Conservation (phyloP, 192 early-diverging fungal genomes). For the Entophlyctis luteolus region DNA sequence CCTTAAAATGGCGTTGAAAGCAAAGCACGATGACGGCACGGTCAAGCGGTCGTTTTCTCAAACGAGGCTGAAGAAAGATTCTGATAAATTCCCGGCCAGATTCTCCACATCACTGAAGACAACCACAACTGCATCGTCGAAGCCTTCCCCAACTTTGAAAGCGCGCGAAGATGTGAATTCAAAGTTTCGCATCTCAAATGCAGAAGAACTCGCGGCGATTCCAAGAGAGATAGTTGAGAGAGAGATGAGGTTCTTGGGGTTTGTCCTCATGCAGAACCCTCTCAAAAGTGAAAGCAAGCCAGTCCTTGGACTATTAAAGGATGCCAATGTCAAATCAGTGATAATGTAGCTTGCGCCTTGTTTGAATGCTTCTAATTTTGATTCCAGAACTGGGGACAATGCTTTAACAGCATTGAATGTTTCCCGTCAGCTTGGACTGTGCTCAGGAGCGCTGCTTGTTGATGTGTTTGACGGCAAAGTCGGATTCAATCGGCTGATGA, state of each 20-base stretch:
- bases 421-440: constrained; percentile 60
- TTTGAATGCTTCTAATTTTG: not conserved
- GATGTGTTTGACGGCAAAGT: constrained; percentile 47
- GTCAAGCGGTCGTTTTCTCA: not conserved
- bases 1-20: not conserved
- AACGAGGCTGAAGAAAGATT: not conserved
- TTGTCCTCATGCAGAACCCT: constrained; percentile 74
- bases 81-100: not conserved
- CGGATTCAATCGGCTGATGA: constrained; percentile 19
- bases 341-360: constrained; percentile 53
- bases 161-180: not conserved
- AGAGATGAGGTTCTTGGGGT: constrained; percentile 56
- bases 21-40: not conserved
- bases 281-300: constrained; percentile 63
- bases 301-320: constrained; percentile 61
- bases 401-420: constrained; percentile 73
- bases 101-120: not conserved
- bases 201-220: constrained; percentile 31
- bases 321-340: constrained; percentile 63
- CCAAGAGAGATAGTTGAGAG: constrained; percentile 65
- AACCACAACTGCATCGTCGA: not conserved
- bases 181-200: not conserved
- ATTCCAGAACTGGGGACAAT: constrained; percentile 66
- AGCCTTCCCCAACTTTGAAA: not conserved
- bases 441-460: constrained; percentile 53